Evolutionary conservation across 495 filamentous ascomycete species (phyloP), one percentile per base, ranked within the genome.

Genomic region (Bacidia rubella): DNA sequence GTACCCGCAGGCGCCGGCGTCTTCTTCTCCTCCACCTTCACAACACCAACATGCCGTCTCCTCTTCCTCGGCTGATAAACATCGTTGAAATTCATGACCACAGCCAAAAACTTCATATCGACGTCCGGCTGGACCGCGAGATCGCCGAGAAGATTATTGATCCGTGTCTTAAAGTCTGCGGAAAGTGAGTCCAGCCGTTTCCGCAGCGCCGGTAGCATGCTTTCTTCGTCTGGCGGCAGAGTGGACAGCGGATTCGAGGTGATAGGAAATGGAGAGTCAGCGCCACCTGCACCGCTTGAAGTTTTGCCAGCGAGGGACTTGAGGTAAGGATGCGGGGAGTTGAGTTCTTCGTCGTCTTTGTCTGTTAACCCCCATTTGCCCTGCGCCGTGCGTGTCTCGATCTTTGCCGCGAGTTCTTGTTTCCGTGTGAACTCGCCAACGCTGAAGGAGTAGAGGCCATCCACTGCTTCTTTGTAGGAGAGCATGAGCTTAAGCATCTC

Each of bases 71-170:
- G 83, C 65, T 83, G 74, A 67, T 96, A 96, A 7, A 95, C 87
- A 65, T 96, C 90, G 66, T 99, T 99, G 64, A 99, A 99, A 63
- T 96, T 99, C 87, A 99, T 94, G 20, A 90, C 85, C 45, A 95
- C 86, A 10, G 85, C 93, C 54, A 99, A 70, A 70, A 96, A 94
- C 40, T 90, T 77, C 85, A 99, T 89, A 59, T 97, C 92, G 54
- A 86, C 81, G 65, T 98, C 93, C 11, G 89, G 85, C 69, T 97
- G 93, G 62, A 92, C 87, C 9, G 86, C 80, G 53, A 99, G 64
- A 66, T 97, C 93, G 10, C 89, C 87, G 27, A 99, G 71, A 22
- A 99, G 70, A 24, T 86, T 70, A 59, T 88, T 88, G 44, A 97
- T 70, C 25, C 83, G 74, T 0, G 74, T 72, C 50, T 74, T 73